phyloP scores from a whole-genome alignment of 2,329 filamentous ascomycete species.

The Plectosphaerella plurivora region DNA sequence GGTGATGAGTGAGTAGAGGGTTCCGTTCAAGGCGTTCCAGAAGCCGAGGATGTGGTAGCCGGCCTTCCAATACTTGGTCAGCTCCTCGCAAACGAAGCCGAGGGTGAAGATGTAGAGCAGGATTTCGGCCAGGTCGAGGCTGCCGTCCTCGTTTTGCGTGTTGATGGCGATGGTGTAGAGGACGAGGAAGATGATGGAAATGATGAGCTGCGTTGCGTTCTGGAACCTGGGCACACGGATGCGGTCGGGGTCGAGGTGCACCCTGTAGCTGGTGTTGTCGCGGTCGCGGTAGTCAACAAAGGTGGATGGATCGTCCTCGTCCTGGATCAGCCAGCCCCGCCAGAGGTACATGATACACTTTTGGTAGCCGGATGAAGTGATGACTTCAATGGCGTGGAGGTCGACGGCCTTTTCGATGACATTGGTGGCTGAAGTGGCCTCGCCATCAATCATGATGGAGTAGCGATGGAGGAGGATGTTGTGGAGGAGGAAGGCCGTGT shows the following conservation, averaged over 20 bases:
- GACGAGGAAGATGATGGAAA: slow-evolving; percentile 76
- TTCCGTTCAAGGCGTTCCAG: slow-evolving; percentile 92
- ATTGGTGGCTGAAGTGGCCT: slow-evolving; percentile 72
- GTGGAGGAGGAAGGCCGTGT: slow-evolving; percentile 74
- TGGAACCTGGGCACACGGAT: slow-evolving; percentile 93
- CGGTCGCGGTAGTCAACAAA: slow-evolving; percentile 87
- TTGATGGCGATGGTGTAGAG: slow-evolving; percentile 92
- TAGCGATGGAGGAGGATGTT: slow-evolving; percentile 83
- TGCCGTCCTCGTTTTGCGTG: slow-evolving; percentile 80
- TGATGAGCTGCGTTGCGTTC: slow-evolving; percentile 80
- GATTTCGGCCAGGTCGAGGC: slow-evolving; percentile 78
- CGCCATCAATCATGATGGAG: slow-evolving; percentile 69
- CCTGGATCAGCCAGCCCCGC: slow-evolving; percentile 95
- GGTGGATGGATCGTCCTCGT: slow-evolving; percentile 81
- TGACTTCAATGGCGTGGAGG: slow-evolving; percentile 81
- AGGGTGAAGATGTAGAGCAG: slow-evolving; percentile 87
- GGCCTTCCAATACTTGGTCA: slow-evolving; percentile 88
- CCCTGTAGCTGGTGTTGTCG: slow-evolving; percentile 70
- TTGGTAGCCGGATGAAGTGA: slow-evolving; percentile 90
- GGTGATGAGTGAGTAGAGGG: slow-evolving; percentile 73
- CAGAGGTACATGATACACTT: slow-evolving; percentile 92
- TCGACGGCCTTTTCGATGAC: slow-evolving; percentile 93
- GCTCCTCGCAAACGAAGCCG: slow-evolving; percentile 85
- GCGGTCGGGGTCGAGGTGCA: slow-evolving; percentile 87
- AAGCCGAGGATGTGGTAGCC: slow-evolving; percentile 89